These are phyloP conservation scores for Xylaria sp. DNA, from an alignment of 2,329 filamentous ascomycete species.

Conservation along the genomic window DNA sequence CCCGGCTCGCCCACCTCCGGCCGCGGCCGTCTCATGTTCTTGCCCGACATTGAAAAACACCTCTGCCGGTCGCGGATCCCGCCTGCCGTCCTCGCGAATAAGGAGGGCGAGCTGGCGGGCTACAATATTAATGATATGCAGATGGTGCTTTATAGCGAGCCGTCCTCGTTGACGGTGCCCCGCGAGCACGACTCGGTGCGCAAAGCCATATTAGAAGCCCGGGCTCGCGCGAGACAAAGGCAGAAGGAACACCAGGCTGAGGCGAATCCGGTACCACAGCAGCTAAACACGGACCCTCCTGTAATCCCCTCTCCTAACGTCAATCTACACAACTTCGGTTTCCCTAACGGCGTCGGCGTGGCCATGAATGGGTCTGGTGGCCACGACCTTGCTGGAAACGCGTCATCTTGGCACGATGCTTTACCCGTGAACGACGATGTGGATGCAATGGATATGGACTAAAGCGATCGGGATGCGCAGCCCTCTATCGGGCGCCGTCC, in stretches of 20 bases:
- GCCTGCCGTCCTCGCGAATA: conserved; percentile 68
- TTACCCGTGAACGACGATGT: conserved; percentile 55
- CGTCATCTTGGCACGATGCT: conserved; percentile 9
- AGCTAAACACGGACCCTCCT: not conserved
- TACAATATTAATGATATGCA: conserved; percentile 59
- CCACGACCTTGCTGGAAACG: not conserved
- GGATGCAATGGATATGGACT: conserved; percentile 75
- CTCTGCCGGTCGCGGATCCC: conserved; percentile 77
- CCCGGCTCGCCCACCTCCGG: conserved; percentile 64
- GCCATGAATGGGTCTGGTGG: conserved; percentile 11
- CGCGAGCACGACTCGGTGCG: conserved; percentile 80
- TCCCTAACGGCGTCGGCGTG: not conserved
- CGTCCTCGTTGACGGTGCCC: conserved; percentile 76
- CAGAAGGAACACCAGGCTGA: conserved; percentile 55
- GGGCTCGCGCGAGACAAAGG: conserved; percentile 71
- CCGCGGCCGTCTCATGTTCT: conserved; percentile 75
- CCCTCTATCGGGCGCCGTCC: not conserved
- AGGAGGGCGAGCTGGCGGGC: conserved; percentile 64
- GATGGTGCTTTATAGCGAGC: conserved; percentile 79
- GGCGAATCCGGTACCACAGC: conserved; percentile 2
- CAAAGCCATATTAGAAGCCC: conserved; percentile 83
- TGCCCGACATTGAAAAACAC: conserved; percentile 86
- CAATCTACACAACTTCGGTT: not conserved
- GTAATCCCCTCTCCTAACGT: not conserved
- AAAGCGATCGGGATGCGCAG: not conserved